phyloP scores from a whole-genome alignment of 2,329 filamentous ascomycete species.

The Alternaria solani region DNA sequence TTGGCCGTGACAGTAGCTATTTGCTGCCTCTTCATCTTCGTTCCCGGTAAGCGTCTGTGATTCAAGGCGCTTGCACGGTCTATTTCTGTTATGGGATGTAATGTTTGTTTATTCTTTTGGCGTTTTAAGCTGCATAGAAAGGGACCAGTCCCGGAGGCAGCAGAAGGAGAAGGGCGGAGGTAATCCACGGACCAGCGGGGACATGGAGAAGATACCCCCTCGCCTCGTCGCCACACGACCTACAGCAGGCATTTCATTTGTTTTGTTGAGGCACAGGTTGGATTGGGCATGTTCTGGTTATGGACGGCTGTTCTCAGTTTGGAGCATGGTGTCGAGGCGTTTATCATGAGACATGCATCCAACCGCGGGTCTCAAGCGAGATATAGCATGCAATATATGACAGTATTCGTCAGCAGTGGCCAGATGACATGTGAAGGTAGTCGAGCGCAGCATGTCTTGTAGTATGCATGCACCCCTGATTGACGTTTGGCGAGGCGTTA shows the following conservation, averaged over 20 bases:
- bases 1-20: constrained; percentile 80
- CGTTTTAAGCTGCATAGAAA: constrained; percentile 17
- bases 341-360: constrained; percentile 4
- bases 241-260: constrained; percentile 21
- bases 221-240: constrained; percentile 18
- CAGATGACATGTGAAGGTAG: not conserved
- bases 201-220: constrained; percentile 24
- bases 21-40: constrained; percentile 90
- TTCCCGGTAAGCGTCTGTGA: constrained; percentile 83
- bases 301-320: constrained; percentile 7
- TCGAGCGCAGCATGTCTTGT: not conserved
- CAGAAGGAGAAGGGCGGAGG: constrained; percentile 7
- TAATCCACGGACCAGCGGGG: constrained; percentile 16
- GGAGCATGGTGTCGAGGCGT: constrained; percentile 20
- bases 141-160: constrained; percentile 6
- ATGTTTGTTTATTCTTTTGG: constrained; percentile 29
- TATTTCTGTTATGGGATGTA: constrained; percentile 21
- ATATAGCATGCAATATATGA: not conserved
- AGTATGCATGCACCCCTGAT: constrained; percentile 8
- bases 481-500: constrained; percentile 15
- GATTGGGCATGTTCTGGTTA: constrained; percentile 14
- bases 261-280: constrained; percentile 8
- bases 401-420: not conserved
- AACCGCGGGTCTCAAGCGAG: constrained; percentile 4
- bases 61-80: not conserved